A percentile compares a stretch with the other conserved stretches of the same genome.
Conservation (phyloP, 164 flowering plant genomes). For the Litsea cubeba region DNA sequence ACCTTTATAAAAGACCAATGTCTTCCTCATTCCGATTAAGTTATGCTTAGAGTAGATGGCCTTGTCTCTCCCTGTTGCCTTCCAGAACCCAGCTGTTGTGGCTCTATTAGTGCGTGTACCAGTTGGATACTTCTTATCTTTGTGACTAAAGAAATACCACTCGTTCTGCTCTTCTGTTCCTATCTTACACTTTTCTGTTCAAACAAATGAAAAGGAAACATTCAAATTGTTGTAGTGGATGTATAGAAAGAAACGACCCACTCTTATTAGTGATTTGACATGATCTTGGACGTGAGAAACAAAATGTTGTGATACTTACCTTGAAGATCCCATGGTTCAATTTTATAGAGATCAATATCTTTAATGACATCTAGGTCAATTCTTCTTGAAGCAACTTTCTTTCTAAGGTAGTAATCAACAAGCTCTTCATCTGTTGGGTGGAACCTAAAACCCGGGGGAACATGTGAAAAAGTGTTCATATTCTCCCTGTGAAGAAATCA, state of each 20-base stretch:
- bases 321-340: constrained; percentile 99
- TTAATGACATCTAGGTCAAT: constrained; percentile 87
- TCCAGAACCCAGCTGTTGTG: constrained; percentile 96
- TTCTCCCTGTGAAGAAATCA: constrained; percentile 16
- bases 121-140: constrained; percentile 97
- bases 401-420: constrained; percentile 88
- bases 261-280: no score
- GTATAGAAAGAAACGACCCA: background rate
- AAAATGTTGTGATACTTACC: constrained; percentile 29
- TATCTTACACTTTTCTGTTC: constrained; percentile 73
- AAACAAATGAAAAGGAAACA: background rate
- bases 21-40: constrained; percentile 91
- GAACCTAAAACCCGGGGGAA: constrained; percentile 96
- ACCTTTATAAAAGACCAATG: constrained; percentile 85
- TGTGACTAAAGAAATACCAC: constrained; percentile 96
- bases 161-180: constrained; percentile 83
- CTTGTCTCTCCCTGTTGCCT: constrained; percentile 97
- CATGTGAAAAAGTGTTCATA: constrained; percentile 63
- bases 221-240: background rate
- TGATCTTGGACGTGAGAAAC: no score
- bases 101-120: constrained; percentile 98
- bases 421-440: constrained; percentile 98
- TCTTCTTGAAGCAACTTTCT: constrained; percentile 68
- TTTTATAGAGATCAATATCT: constrained; percentile 90
- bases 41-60: constrained; percentile 68